phyloP scores from a whole-genome alignment of 176 grass and related monocot species.

The Carex kokanica region DNA sequence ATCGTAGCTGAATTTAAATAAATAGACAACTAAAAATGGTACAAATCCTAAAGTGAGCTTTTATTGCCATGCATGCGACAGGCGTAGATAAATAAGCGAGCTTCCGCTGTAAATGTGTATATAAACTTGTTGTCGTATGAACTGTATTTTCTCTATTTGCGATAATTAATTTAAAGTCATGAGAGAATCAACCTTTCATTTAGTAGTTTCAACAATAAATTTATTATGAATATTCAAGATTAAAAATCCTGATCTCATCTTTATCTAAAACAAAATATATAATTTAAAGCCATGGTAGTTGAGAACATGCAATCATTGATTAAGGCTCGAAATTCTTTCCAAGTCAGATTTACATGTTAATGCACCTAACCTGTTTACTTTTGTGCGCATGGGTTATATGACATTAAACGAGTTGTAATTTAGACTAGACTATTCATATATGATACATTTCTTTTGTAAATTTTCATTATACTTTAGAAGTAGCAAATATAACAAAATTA shows the following conservation, averaged over 20 bases:
- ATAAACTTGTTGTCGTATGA: constrained; percentile 15
- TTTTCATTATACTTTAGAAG: not conserved
- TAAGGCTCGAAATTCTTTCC: not conserved
- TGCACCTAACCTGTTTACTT: not conserved
- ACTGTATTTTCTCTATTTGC: constrained; percentile 12
- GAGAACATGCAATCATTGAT: not conserved
- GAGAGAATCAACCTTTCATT: too few species aligned
- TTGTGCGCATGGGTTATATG: not conserved
- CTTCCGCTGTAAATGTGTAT: not conserved
- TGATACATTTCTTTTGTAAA: not conserved
- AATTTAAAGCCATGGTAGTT: not conserved
- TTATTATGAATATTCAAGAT: too few species aligned
- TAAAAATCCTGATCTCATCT: too few species aligned
- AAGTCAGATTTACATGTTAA: not conserved
- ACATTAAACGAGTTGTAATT: not conserved
- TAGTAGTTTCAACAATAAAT: too few species aligned
- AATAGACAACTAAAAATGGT: too few species aligned
- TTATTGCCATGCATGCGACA: constrained; percentile 73
- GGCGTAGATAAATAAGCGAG: constrained; percentile 25
- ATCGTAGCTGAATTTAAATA: too few species aligned
- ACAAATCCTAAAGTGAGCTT: constrained; percentile 50
- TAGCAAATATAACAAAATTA: not conserved
- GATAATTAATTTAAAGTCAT: not conserved
- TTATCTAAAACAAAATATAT: too few species aligned
- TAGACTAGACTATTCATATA: not conserved